Percentiles rank a stretch among this genome's conserved stretches.
Evolutionary conservation across 1,284 basidiomycete species (phyloP).

Genomic region (Gymnopus androsaceus): DNA sequence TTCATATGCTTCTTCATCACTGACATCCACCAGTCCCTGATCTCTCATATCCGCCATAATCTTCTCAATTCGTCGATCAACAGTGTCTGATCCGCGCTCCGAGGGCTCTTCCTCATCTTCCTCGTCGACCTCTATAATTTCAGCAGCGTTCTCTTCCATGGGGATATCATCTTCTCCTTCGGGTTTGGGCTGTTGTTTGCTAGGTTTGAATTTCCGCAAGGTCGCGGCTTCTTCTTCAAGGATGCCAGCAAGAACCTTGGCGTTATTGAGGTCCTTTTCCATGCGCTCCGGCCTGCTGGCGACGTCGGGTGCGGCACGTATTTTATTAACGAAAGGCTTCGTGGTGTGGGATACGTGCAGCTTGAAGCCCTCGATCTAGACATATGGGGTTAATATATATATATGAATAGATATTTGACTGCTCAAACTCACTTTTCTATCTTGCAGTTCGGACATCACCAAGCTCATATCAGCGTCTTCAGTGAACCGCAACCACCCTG

Average conservation of each 20-base stretch:
- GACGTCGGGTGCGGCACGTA: conserved; percentile 80
- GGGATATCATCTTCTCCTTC: conserved; percentile 37
- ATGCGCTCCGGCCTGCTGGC: conserved; percentile 79
- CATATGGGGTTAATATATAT: not conserved
- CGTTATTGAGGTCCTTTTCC: conserved; percentile 75
- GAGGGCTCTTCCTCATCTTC: conserved; percentile 58
- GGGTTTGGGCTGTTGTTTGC: conserved; percentile 24
- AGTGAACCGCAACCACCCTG: conserved; percentile 86
- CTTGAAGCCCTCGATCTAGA: conserved; percentile 89
- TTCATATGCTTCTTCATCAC: conserved; percentile 65
- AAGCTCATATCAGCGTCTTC: conserved; percentile 80
- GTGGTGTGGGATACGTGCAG: conserved; percentile 85
- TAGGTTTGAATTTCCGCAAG: conserved; percentile 49
- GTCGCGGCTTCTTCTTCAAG: conserved; percentile 70
- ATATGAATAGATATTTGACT: not conserved
- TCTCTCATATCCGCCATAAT: conserved; percentile 67
- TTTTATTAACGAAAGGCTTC: conserved; percentile 74
- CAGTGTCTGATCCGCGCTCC: conserved; percentile 65
- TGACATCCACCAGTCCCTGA: conserved; percentile 56
- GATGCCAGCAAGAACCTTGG: conserved; percentile 65
- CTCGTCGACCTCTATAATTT: conserved; percentile 21
- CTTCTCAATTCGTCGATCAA: conserved; percentile 76
- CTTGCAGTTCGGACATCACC: conserved; percentile 73
- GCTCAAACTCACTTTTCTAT: conserved; percentile 70
- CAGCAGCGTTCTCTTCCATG: conserved; percentile 41